Conservation (phyloP, 2,329 filamentous ascomycete species). For the Botryotinia narcissicola region DNA sequence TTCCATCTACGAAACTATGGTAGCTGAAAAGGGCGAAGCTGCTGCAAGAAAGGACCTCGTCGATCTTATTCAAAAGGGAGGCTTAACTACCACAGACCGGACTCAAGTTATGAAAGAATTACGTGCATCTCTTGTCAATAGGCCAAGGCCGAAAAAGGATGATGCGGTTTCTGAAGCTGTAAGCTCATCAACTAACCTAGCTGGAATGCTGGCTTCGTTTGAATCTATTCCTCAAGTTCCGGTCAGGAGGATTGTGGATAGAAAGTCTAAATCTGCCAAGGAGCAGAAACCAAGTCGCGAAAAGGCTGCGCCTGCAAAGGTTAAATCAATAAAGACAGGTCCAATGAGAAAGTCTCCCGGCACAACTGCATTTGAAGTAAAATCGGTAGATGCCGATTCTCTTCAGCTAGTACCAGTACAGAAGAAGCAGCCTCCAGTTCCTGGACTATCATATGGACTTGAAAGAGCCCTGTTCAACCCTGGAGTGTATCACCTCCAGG, state of each 20-base stretch:
- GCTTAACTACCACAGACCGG: constrained; percentile 19
- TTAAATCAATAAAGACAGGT: constrained; percentile 10
- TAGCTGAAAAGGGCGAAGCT: constrained; percentile 14
- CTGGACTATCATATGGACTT: constrained; percentile 37
- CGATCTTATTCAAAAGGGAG: constrained; percentile 18
- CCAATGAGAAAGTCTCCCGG: constrained; percentile 7
- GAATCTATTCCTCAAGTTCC: constrained; percentile 9
- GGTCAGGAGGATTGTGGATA: background rate
- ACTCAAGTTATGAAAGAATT: constrained; percentile 17
- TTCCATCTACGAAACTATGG: constrained; percentile 17
- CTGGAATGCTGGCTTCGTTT: constrained; percentile 15
- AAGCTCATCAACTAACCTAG: constrained; percentile 2
- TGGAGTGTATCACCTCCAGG: constrained; percentile 88
- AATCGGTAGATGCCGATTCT: constrained; percentile 32
- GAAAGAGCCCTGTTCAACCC: constrained; percentile 82
- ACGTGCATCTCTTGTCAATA: constrained; percentile 14
- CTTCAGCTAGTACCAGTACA: constrained; percentile 35
- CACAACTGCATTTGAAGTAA: constrained; percentile 28
- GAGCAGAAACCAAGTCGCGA: background rate
- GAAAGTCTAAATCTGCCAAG: background rate
- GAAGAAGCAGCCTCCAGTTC: constrained; percentile 34
- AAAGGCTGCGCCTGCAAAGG: background rate
- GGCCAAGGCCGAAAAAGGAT: background rate
- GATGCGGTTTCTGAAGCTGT: background rate
- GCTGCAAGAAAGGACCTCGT: constrained; percentile 12